Conservation (phyloP, 352 stramenopile species). For the Phytophthora boehmeriae region DNA sequence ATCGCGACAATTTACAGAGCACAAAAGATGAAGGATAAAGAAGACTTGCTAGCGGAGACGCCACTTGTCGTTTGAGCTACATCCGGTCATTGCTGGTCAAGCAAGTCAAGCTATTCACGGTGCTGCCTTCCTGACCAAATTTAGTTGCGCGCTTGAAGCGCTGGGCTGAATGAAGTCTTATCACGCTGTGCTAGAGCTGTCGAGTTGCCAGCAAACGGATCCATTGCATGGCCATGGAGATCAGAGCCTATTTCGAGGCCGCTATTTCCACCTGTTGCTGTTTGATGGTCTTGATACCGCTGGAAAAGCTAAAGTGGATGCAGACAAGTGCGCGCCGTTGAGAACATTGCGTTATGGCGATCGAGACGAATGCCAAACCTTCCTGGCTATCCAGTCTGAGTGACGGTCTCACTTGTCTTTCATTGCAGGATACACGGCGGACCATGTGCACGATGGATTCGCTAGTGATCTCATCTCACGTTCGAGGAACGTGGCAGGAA, state of each 20-base stretch:
- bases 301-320: not conserved
- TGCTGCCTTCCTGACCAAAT: constrained; percentile 7
- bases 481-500: constrained; percentile 27
- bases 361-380: constrained; percentile 1
- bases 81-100: constrained; percentile 8
- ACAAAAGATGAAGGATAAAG: not conserved
- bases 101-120: constrained; percentile 22
- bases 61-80: constrained; percentile 44
- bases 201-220: no score
- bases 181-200: constrained; percentile 9
- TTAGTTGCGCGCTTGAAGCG: constrained; percentile 27
- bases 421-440: not conserved
- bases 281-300: constrained; percentile 3
- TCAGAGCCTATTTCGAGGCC: constrained; percentile 18
- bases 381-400: constrained; percentile 25
- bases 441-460: constrained; percentile 9
- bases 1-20: not conserved
- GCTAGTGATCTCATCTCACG: constrained; percentile 28
- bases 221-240: no score
- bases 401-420: constrained; percentile 2
- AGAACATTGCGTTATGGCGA: constrained; percentile 16
- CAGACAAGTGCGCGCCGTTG: constrained; percentile 14
- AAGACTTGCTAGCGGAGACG: constrained; percentile 20
- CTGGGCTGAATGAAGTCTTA: constrained; percentile 23
- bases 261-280: constrained; percentile 12